Evolutionary conservation across 1,139 yeast species (phyloP).

Genomic region (Saccharomycopsis crataegensis): DNA sequence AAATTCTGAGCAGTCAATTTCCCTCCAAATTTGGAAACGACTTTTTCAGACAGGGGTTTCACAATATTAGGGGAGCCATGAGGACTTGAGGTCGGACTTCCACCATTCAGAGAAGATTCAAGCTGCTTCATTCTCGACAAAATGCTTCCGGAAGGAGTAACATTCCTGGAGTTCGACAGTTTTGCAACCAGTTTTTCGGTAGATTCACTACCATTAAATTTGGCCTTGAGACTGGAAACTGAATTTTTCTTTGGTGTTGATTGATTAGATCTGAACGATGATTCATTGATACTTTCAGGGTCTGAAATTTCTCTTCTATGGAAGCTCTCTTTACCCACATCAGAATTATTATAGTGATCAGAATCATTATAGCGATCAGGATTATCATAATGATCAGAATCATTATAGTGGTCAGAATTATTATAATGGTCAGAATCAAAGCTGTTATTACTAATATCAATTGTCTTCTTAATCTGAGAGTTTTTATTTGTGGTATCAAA

Average conservation of each 20-base stretch:
- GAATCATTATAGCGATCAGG: background rate
- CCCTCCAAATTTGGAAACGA: slow-evolving; percentile 27
- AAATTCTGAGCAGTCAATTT: background rate
- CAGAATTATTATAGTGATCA: background rate
- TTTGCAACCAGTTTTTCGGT: background rate
- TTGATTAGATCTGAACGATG: background rate
- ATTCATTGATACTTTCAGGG: background rate
- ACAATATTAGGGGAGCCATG: slow-evolving; percentile 22
- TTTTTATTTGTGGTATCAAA: background rate
- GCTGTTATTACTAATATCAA: no score
- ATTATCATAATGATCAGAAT: no score
- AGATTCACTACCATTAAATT: background rate
- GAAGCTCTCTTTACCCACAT: background rate
- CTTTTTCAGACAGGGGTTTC: slow-evolving; percentile 22
- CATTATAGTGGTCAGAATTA: background rate
- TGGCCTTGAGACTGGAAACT: slow-evolving; percentile 7
- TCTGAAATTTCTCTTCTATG: slow-evolving; percentile 5
- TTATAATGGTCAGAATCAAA: no score
- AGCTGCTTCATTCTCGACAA: slow-evolving; percentile 28
- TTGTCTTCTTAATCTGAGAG: background rate
- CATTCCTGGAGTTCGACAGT: slow-evolving; percentile 21
- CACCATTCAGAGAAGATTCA: slow-evolving; percentile 23
- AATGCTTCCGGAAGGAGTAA: slow-evolving; percentile 26
- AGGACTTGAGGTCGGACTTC: slow-evolving; percentile 10
- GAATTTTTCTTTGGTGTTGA: slow-evolving; percentile 17